These are phyloP conservation scores for Paradendryphiella salina DNA, from an alignment of 2,329 filamentous ascomycete genomes.

Conservation along the genomic window DNA sequence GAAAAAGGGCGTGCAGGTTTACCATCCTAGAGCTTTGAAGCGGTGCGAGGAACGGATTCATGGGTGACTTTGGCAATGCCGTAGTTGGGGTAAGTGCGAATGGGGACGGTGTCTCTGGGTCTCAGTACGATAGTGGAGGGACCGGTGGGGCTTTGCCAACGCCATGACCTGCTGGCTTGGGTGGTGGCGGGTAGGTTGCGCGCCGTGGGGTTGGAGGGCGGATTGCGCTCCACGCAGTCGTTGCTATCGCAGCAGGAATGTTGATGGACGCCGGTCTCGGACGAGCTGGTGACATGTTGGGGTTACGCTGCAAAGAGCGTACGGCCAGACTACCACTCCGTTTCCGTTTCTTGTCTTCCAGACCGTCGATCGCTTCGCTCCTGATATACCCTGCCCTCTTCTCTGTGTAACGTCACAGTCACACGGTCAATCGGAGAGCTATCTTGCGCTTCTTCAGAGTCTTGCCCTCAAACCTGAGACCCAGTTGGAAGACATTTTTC, in stretches of 20 bases:
- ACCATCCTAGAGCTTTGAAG: neutral
- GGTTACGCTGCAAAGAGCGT: neutral
- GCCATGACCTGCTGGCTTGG: neutral
- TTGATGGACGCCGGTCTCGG: conserved; percentile 19
- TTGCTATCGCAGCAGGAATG: conserved; percentile 9
- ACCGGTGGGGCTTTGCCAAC: conserved; percentile 11
- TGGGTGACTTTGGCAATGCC: conserved; percentile 8
- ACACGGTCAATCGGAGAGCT: too few relatives aligned
- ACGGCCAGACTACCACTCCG: too few relatives aligned
- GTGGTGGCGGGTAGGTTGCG: conserved; percentile 14
- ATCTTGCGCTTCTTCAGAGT: too few relatives aligned
- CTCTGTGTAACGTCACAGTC: neutral
- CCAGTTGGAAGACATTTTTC: too few relatives aligned
- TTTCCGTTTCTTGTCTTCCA: too few relatives aligned
- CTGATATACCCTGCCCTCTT: neutral
- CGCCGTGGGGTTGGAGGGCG: conserved; percentile 21
- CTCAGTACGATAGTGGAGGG: conserved; percentile 23
- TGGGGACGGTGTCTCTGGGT: conserved; percentile 22
- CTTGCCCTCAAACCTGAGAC: too few relatives aligned
- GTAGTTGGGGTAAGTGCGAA: neutral
- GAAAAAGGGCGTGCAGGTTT: neutral
- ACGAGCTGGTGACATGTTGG: conserved; percentile 12
- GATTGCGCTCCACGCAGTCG: conserved; percentile 11
- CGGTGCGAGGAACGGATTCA: conserved; percentile 23
- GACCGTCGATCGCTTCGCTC: neutral